Evolutionary conservation across 177 flowering plant species (phyloP), one percentile per base, ranked within the genome.

Genomic region (Telopea speciosissima): DNA sequence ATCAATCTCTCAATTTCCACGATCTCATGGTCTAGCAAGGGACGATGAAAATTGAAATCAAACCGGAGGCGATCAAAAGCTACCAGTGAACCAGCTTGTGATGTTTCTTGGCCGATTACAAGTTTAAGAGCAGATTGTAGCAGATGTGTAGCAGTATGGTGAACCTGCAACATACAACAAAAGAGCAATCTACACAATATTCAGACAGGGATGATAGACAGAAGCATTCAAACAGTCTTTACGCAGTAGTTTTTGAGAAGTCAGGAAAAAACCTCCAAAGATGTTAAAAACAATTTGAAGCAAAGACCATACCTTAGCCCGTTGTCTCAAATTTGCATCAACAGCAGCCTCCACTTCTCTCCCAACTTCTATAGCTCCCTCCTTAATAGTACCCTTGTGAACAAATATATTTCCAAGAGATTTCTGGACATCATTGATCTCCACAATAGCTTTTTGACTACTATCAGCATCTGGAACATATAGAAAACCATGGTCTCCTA

Each of bases 21-120:
- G 17, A 94, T 76, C 78, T 94, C 97, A 70, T 74, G 68, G 44
- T 92, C 97, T 24, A 36, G 73, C 70, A 92, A 86, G 62, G 97
- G 88, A 65, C 91, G 83, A 72, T 89, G 90, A 79, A 89, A 92
- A 82, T 89, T 90, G 82, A 94, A 94, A 77, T 94, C 99, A 83
- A 94, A 94, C 73, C 99, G 88, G 33, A 94, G 89, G 62, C 97
- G 97, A 68, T 94, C 97, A 81, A 94, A 94, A 61, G 87, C 92
- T 68, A 94, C 99, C 83, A 94, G 72, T 3, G 99, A 92, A 76
- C 99, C 99, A 70, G 97, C 99, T 86, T 94, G 99, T 70, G 99
- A 87, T 76, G 96, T 92, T 84, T 92, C 97, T 68, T 84, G 81
- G 63, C 95, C 96, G 73, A 89, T 73, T 56, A 89, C 90, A 70